A percentile compares a stretch with the other conserved stretches of the same genome.
Evolutionary conservation across 1,139 yeast genomes (phyloP).

Genomic region (Kodamaea derodonti): DNA sequence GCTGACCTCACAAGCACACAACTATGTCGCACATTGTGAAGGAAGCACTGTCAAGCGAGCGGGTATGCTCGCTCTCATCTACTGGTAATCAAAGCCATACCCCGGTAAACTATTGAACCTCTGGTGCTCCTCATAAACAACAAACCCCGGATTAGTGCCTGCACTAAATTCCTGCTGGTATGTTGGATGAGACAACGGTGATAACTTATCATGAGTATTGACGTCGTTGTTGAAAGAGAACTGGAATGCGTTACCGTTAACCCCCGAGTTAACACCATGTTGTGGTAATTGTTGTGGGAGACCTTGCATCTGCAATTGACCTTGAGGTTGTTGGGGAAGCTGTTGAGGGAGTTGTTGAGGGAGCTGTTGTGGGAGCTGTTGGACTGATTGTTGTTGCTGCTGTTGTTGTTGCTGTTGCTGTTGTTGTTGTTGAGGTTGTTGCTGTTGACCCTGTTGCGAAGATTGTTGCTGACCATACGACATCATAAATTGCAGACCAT

Average conservation of each 20-base stretch:
- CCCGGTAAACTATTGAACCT: conserved; percentile 28
- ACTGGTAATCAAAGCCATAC: conserved; percentile 13
- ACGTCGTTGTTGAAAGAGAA: conserved; percentile 21
- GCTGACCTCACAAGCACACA: too few species aligned
- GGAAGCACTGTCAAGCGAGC: too few species aligned
- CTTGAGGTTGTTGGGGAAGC: conserved; percentile 13
- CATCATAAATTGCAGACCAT: too few species aligned
- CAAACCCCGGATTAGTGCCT: conserved; percentile 11
- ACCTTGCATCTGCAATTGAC: too few species aligned
- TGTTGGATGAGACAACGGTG: conserved; percentile 24
- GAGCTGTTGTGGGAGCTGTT: neutral
- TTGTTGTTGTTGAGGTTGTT: conserved; percentile 15
- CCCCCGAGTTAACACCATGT: too few species aligned
- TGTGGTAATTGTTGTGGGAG: conserved; percentile 4
- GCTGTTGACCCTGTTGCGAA: conserved; percentile 9
- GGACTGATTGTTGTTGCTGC: conserved; percentile 5
- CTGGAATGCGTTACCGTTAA: conserved; percentile 11
- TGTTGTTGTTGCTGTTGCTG: conserved; percentile 13
- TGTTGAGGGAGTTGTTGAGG: conserved; percentile 7
- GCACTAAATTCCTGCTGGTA: conserved; percentile 4
- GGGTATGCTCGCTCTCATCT: neutral
- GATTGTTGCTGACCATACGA: conserved; percentile 14
- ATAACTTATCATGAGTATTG: conserved; percentile 22
- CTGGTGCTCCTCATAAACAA: conserved; percentile 19
- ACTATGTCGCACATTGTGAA: too few species aligned